Evolutionary conservation across 306 rosid species (phyloP).

Genomic region (Elaeagnus macrophylla): DNA sequence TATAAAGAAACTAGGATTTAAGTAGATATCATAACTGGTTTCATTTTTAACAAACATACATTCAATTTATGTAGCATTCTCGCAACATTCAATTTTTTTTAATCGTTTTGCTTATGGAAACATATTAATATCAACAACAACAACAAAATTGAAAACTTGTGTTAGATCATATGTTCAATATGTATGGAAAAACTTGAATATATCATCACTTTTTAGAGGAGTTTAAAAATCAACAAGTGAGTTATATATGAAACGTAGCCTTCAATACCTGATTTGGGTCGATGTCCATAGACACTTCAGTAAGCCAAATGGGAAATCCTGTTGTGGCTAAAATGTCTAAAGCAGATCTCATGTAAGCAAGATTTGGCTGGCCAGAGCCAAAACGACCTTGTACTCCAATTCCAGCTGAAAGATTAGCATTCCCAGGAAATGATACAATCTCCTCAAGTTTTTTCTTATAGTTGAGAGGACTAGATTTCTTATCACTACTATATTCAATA

Average conservation of each 20-base stretch:
- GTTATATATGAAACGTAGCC: background rate
- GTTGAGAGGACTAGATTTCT: constrained; percentile 24
- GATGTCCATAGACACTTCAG: constrained; percentile 39
- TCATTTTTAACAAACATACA: no score
- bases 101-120: no score
- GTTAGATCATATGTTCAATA: no score
- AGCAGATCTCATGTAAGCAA: constrained; percentile 58
- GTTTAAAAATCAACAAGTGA: background rate
- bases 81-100: background rate
- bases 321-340: constrained; percentile 41
- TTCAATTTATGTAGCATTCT: background rate
- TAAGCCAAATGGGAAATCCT: constrained; percentile 62
- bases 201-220: background rate
- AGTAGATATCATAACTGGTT: no score
- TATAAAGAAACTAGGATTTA: no score
- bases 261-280: constrained; percentile 41
- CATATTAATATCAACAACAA: no score
- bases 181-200: background rate
- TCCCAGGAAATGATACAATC: constrained; percentile 41
- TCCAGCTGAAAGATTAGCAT: constrained; percentile 26
- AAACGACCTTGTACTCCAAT: constrained; percentile 69
- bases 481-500: constrained; percentile 37
- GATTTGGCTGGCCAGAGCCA: constrained; percentile 34
- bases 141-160: no score
- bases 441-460: constrained; percentile 31